phyloP scores from a whole-genome alignment of 208 protist species.

The Naegleria fowleri region DNA sequence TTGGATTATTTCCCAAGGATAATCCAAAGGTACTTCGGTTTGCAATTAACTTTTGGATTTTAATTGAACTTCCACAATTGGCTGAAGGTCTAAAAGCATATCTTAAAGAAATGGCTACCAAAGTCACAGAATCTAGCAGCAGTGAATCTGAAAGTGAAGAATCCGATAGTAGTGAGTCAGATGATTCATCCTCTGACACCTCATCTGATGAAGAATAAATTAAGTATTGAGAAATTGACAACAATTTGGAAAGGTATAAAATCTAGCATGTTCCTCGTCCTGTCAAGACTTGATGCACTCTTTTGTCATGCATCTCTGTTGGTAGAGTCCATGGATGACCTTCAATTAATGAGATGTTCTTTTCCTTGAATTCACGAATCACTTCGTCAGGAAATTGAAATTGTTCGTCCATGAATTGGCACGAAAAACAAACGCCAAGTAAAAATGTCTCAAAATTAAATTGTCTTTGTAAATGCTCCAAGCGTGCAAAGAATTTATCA shows the following conservation, averaged over 20 bases:
- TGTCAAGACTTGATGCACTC: background rate
- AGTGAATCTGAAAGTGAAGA: background rate
- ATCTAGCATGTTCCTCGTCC: no score
- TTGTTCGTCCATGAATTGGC: background rate
- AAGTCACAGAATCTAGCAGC: background rate
- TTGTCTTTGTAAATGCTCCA: background rate
- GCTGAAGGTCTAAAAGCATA: slow-evolving; percentile 35
- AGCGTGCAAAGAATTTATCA: background rate
- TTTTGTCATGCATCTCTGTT: background rate
- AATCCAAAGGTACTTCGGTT: slow-evolving; percentile 75
- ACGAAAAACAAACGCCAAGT: background rate
- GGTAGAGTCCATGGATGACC: background rate
- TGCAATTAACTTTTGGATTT: slow-evolving; percentile 88
- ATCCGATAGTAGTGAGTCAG: background rate
- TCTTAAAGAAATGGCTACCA: slow-evolving; percentile 1
- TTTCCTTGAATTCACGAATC: background rate
- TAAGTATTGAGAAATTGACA: no score
- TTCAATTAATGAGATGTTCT: background rate
- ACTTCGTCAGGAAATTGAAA: background rate
- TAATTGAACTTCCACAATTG: slow-evolving; percentile 69
- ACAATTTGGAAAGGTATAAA: no score
- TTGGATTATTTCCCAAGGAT: slow-evolving; percentile 70
- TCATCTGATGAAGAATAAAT: slow-evolving; percentile 4
- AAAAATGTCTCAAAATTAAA: background rate
- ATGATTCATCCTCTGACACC: background rate